Percentiles rank a stretch among this genome's conserved stretches.
Evolutionary conservation across 768 basidiomycete genomes (phyloP).

Genomic region (Tricholoma terreum): DNA sequence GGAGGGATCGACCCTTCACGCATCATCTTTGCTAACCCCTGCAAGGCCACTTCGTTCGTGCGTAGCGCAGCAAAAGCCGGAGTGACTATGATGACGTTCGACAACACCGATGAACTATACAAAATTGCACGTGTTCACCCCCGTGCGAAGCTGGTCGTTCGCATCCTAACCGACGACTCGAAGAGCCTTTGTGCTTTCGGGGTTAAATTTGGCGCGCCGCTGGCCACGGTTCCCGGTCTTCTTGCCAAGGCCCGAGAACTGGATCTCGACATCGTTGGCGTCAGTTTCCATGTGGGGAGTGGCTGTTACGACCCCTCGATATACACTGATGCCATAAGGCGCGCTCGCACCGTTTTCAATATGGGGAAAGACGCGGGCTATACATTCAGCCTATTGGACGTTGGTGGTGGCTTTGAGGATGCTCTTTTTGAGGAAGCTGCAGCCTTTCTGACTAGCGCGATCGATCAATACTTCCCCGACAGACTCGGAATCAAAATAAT

Average conservation of each 20-base stretch:
- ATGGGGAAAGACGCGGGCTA: slow-evolving; percentile 84
- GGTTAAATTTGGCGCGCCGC: slow-evolving; percentile 93
- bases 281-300: slow-evolving; percentile 97
- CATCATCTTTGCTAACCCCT: slow-evolving; percentile 98
- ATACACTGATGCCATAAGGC: slow-evolving; percentile 85
- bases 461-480: slow-evolving; percentile 79
- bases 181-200: slow-evolving; percentile 92
- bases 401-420: slow-evolving; percentile 97
- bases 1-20: slow-evolving; percentile 74
- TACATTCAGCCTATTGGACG: slow-evolving; percentile 79
- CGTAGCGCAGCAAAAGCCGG: slow-evolving; percentile 75
- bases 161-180: slow-evolving; percentile 97
- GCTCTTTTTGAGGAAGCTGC: slow-evolving; percentile 81
- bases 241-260: slow-evolving; percentile 78
- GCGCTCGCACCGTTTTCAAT: slow-evolving; percentile 81
- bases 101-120: slow-evolving; percentile 94
- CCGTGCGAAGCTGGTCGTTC: slow-evolving; percentile 79
- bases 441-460: slow-evolving; percentile 59
- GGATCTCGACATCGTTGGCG: slow-evolving; percentile 82
- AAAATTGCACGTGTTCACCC: slow-evolving; percentile 86
- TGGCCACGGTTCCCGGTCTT: slow-evolving; percentile 74
- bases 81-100: slow-evolving; percentile 96
- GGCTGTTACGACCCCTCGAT: slow-evolving; percentile 92
- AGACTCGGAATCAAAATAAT: slow-evolving; percentile 72
- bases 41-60: slow-evolving; percentile 94